Evolutionary conservation across 768 basidiomycete species (phyloP), one percentile per base, ranked within the genome.

Genomic region (Butyriboletus loyo): DNA sequence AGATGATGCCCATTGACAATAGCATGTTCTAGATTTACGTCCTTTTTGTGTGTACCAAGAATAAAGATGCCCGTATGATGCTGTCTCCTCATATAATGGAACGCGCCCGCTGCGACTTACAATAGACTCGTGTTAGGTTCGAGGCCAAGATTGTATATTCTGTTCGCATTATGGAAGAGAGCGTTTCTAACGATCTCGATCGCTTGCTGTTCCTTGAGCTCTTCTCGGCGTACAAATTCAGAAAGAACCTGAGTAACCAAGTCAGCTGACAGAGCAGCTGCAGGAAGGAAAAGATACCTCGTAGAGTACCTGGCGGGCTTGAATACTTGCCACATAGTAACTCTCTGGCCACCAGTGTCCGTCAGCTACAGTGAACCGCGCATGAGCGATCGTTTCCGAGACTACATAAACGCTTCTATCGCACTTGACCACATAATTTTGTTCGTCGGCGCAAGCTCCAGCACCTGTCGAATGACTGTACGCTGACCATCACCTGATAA

Each of bases 351-450:
- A 89, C 80, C 84, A 58, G 31, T 56, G 60, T 46, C 64, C 66
- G 27, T 66, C 66, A 10, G 55, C 60, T 58, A 30, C 10, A 49
- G 40, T 35, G 27, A 32, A 32, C 35, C 7, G 25, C 11, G 30
- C 2, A n/a, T 64, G 7, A 58, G 42, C 13, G 5, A 35, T 27
- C 54, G 35, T 25, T 7, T 14, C 31, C 21, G 17, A 28, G 28
- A 21, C 7, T 5, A 31, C 4, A 31, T 9, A 9, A 28, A 19
- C 1, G 27, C 22, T 41, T 4, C 37, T 10, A 69, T 17, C 81
- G 57, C 59, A 88, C 88, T 89, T 5, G 87, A 89, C 86, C 86
- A 92, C 72, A 92, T 63, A 25, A 91, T 81, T 64, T 90, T 92
- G 64, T 84, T 89, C 27, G 84, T 88, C 13, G 89, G 89, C 17